Conservation (phyloP, 257 asterid species). For the Plantago ovata region DNA sequence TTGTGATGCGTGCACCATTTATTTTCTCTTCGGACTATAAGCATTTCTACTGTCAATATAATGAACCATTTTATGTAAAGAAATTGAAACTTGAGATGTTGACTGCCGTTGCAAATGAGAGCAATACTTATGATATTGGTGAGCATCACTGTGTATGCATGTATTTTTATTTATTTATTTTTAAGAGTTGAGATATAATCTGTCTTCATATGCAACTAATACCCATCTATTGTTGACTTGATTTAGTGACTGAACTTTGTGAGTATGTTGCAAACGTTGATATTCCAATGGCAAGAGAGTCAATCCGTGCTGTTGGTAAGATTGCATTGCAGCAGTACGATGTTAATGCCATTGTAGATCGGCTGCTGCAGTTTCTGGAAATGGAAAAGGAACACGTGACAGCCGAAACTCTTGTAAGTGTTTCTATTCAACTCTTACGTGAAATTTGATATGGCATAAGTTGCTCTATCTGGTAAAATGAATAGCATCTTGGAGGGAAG, state of each 20-base stretch:
- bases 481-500: constrained; percentile 16
- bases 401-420: constrained; percentile 92
- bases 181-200: constrained; percentile 22
- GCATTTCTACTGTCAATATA: constrained; percentile 97
- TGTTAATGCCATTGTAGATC: constrained; percentile 98
- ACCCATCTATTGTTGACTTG: constrained; percentile 25
- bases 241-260: constrained; percentile 91
- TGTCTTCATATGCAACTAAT: constrained; percentile 13
- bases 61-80: constrained; percentile 96
- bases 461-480: constrained; percentile 6
- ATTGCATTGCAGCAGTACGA: constrained; percentile 98
- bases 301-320: constrained; percentile 98
- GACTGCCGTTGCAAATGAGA: constrained; percentile 98
- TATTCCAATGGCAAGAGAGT: constrained; percentile 97
- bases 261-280: constrained; percentile 99
- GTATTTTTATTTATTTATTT: constrained; percentile 16
- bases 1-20: constrained; percentile 97
- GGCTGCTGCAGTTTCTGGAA: constrained; percentile 97
- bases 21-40: constrained; percentile 94
- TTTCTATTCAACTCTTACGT: constrained; percentile 10
- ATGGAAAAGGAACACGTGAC: constrained; percentile 99
- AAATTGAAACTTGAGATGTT: constrained; percentile 98
- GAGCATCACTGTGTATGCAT: constrained; percentile 21
- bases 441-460: constrained; percentile 13
- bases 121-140: constrained; percentile 98